These are phyloP conservation scores for Potentilla sterilis DNA, from an alignment of 306 rosid genomes.

Conservation along the genomic window DNA sequence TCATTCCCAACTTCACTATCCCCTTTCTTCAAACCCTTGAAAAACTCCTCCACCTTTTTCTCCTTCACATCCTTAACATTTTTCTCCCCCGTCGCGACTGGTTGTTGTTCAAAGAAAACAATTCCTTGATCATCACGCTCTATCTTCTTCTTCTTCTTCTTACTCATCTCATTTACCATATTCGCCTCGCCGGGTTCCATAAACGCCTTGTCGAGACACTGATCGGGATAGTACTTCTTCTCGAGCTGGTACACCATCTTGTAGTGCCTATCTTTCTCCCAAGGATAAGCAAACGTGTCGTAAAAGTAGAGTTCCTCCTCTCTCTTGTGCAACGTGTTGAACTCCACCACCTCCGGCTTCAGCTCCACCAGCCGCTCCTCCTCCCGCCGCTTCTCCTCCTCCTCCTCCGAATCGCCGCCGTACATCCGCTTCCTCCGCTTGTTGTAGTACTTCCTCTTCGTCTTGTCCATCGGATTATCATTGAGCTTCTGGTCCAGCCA, in stretches of 20 bases:
- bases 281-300: constrained; percentile 70
- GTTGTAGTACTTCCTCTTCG: constrained; percentile 73
- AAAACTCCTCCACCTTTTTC: constrained; percentile 88
- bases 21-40: constrained; percentile 73
- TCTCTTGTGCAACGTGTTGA: constrained; percentile 62
- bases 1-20: constrained; percentile 45
- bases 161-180: constrained; percentile 22
- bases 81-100: background rate
- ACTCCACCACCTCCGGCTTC: constrained; percentile 77
- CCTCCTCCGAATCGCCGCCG: constrained; percentile 79
- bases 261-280: constrained; percentile 95
- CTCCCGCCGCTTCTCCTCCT: constrained; percentile 33
- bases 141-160: constrained; percentile 24
- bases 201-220: constrained; percentile 81
- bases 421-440: constrained; percentile 80
- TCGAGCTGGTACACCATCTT: constrained; percentile 91
- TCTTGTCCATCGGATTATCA: constrained; percentile 61
- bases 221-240: constrained; percentile 83
- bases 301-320: constrained; percentile 83
- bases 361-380: constrained; percentile 66
- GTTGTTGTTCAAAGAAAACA: constrained; percentile 51
- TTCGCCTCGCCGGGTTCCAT: constrained; percentile 70
- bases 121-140: constrained; percentile 36
- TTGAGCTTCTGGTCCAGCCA: constrained; percentile 63
- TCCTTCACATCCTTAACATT: constrained; percentile 31